These are phyloP conservation scores for Triadica sebifera DNA, from an alignment of 345 rosid genomes.

Conservation along the genomic window DNA sequence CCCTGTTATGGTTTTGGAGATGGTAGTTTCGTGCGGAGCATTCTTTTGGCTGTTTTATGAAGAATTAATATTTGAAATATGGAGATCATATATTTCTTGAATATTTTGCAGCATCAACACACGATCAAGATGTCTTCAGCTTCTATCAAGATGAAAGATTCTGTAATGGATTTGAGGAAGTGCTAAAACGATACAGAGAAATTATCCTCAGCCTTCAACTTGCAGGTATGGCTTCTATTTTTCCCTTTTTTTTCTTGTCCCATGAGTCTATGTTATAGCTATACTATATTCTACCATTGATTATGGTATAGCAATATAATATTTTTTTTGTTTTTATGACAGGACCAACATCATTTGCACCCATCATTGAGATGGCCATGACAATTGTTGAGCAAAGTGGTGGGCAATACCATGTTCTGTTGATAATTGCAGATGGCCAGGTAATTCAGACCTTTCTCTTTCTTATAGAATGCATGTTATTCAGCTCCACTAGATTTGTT, in stretches of 20 bases:
- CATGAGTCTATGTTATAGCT: neutral
- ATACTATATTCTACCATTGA: neutral
- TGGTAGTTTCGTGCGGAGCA: conserved; percentile 16
- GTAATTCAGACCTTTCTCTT: conserved; percentile 35
- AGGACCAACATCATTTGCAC: conserved; percentile 99
- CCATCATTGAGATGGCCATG: conserved; percentile 88
- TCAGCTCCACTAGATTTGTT: neutral
- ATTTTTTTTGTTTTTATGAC: conserved; percentile 7
- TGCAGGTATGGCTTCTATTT: conserved; percentile 49
- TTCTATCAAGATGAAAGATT: conserved; percentile 59
- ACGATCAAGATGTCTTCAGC: conserved; percentile 89
- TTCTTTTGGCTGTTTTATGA: neutral
- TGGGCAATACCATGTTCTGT: conserved; percentile 89
- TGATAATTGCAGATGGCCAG: conserved; percentile 99
- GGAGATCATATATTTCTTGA: conserved; percentile 1
- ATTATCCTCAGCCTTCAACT: conserved; percentile 78
- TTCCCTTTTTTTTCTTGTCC: neutral
- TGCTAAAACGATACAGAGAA: conserved; percentile 67
- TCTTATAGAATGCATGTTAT: neutral
- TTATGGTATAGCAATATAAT: neutral
- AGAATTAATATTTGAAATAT: neutral
- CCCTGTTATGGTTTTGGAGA: conserved; percentile 94
- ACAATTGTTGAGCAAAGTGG: conserved; percentile 86
- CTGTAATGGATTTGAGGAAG: conserved; percentile 91
- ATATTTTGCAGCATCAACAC: conserved; percentile 66